phyloP scores from a whole-genome alignment of 2,329 filamentous ascomycete species.

The Davidsoniella neocaledoniae region DNA sequence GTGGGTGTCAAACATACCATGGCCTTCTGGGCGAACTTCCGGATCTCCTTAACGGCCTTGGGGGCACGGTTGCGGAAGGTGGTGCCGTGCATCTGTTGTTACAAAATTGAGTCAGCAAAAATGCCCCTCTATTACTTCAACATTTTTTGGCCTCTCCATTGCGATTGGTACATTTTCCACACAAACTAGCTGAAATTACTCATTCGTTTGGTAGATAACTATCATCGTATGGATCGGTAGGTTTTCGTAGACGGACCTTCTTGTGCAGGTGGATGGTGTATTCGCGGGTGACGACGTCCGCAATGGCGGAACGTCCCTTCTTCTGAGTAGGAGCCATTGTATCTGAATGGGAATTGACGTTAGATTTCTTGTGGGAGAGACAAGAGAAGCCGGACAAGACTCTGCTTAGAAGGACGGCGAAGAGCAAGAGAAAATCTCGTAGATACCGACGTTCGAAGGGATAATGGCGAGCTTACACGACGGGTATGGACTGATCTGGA shows the following conservation, averaged over 20 bases:
- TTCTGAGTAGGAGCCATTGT: constrained; percentile 49
- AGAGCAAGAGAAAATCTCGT: constrained; percentile 1
- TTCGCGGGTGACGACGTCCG: constrained; percentile 97
- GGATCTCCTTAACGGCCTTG: constrained; percentile 98
- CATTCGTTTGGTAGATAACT: background rate
- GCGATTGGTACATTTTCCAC: constrained; percentile 4
- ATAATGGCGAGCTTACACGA: constrained; percentile 10
- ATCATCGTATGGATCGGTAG: background rate
- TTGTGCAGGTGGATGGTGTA: constrained; percentile 99
- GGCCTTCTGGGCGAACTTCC: constrained; percentile 75
- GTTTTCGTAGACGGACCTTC: constrained; percentile 33
- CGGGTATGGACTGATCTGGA: constrained; percentile 13
- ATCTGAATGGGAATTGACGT: constrained; percentile 26
- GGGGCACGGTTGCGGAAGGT: constrained; percentile 99
- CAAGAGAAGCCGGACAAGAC: constrained; percentile 11
- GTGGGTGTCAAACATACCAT: constrained; percentile 55
- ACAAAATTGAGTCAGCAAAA: constrained; percentile 20
- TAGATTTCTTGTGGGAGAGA: constrained; percentile 11
- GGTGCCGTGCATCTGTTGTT: constrained; percentile 73
- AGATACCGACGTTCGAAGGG: constrained; percentile 7
- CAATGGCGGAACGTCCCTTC: constrained; percentile 88
- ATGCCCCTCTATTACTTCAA: background rate
- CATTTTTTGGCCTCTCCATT: constrained; percentile 7
- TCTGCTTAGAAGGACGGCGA: constrained; percentile 7
- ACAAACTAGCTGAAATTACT: background rate